Base-by-base conservation (phyloP, 2,329 filamentous ascomycete species). In the Fusarium poae region DNA sequence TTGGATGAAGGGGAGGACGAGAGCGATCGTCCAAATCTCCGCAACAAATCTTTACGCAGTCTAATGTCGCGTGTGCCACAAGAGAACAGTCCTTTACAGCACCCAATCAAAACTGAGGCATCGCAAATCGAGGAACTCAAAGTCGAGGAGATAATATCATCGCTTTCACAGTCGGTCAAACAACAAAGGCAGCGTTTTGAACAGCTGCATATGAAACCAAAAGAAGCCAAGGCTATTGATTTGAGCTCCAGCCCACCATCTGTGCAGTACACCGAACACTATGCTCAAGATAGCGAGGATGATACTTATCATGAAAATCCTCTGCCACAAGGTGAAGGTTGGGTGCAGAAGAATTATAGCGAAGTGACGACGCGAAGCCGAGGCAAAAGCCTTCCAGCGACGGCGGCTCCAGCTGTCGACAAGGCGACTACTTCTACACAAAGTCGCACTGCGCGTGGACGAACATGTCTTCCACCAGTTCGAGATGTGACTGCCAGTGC, bases 1-100 rank as follows among this genome's bases (percentile, higher is more conserved):
- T 68, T 83, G 2, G 83, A 84, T 25, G 76, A 77, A 3, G 76
- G 70, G 3, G 75, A 76, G 2, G 74, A 76, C 18, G 68, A 75
- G 23, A 74, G 75, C 20, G 74, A 76, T 29, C 61, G 32, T n/a
- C 62, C 68, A 9, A 64, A 68, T 4, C 72, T 71, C 20, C 65
- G 66, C 27, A 74, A 75, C 29, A 76, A 70, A 40, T 67, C 74
- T 23, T 67, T 67, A 34, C 70, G 70, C 30, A 72, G 57, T 6
- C 61, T 80, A 7, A 79, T 80, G n/a, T 75, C 75, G 43, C 76
- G 77, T 27, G 74, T 75, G 15, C 77, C 76, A 13, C 79, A 79
- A 1, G 50, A 35, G 7, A 45, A 34, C 18, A 32, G 59, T 9
- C 63, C 57, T 5, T 30, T 65, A 9, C 21, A 57, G 16, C 49